phyloP scores from a whole-genome alignment of 2,329 filamentous ascomycete genomes.

The Aschersonia sp. region DNA sequence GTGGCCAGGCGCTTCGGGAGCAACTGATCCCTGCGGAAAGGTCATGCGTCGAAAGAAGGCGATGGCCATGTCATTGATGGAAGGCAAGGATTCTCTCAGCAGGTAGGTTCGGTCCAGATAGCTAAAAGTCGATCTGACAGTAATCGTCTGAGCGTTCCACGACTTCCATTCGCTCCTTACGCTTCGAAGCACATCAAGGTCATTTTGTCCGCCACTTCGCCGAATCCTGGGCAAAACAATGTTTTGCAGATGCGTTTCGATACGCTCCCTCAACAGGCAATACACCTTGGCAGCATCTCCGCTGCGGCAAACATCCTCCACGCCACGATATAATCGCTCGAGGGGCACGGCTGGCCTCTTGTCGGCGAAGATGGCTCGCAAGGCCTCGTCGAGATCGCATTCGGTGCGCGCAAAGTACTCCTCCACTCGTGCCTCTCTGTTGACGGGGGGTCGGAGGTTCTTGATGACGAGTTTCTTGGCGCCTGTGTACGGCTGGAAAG shows the following conservation, averaged over 20 bases:
- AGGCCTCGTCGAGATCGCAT: constrained; percentile 56
- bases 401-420: constrained; percentile 67
- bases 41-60: constrained; percentile 53
- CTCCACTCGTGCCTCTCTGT: constrained; percentile 44
- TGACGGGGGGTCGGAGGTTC: constrained; percentile 59
- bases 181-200: constrained; percentile 47
- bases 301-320: constrained; percentile 81
- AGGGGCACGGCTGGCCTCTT: constrained; percentile 54
- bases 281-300: constrained; percentile 56
- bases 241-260: constrained; percentile 51
- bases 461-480: constrained; percentile 86
- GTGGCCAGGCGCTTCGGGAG: constrained; percentile 9
- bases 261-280: constrained; percentile 47
- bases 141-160: constrained; percentile 61
- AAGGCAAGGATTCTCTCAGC: constrained; percentile 51
- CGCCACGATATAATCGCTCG: constrained; percentile 77
- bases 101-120: constrained; percentile 87
- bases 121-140: constrained; percentile 79
- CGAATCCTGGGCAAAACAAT: constrained; percentile 41
- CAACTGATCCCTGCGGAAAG: constrained; percentile 18
- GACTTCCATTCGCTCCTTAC: constrained; percentile 49
- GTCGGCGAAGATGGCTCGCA: constrained; percentile 58
- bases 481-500: constrained; percentile 60
- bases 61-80: constrained; percentile 71
- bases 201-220: constrained; percentile 31